These are phyloP conservation scores for Hypoxylon sp. DNA, from an alignment of 2,329 filamentous ascomycete species.

Conservation along the genomic window DNA sequence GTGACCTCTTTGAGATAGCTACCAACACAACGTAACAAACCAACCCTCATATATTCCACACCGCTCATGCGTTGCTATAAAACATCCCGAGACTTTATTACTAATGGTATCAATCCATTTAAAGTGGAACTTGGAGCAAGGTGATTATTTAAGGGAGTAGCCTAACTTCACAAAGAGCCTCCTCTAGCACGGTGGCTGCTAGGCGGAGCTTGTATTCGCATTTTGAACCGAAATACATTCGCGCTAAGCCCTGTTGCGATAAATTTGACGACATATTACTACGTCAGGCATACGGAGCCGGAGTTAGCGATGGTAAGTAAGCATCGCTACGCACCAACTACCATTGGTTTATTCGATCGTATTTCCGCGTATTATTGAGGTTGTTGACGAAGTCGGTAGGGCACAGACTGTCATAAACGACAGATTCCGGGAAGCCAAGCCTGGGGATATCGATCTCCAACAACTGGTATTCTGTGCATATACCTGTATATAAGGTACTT, in stretches of 20 bases:
- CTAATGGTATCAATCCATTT: background rate
- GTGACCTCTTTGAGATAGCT: background rate
- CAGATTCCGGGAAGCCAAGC: constrained; percentile 9
- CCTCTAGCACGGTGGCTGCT: constrained; percentile 7
- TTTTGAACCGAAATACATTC: constrained; percentile 25
- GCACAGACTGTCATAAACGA: background rate
- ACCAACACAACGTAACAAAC: background rate
- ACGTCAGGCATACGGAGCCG: constrained; percentile 30
- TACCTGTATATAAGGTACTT: background rate
- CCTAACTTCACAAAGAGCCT: background rate
- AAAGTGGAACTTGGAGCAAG: constrained; percentile 4
- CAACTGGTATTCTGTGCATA: constrained; percentile 1
- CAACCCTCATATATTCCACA: background rate
- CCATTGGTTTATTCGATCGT: constrained; percentile 28
- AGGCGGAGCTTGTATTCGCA: constrained; percentile 10
- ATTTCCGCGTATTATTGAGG: background rate
- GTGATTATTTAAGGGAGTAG: background rate
- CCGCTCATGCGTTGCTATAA: background rate
- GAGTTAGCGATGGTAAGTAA: constrained; percentile 28
- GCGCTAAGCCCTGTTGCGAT: constrained; percentile 58
- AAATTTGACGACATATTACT: constrained; percentile 57
- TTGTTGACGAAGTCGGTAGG: constrained; percentile 14
- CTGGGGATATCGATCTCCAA: constrained; percentile 2
- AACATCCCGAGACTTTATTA: background rate
- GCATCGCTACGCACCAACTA: constrained; percentile 40